Evolutionary conservation across 495 filamentous ascomycete species (phyloP).

Genomic region (Rusavskia elegans): DNA sequence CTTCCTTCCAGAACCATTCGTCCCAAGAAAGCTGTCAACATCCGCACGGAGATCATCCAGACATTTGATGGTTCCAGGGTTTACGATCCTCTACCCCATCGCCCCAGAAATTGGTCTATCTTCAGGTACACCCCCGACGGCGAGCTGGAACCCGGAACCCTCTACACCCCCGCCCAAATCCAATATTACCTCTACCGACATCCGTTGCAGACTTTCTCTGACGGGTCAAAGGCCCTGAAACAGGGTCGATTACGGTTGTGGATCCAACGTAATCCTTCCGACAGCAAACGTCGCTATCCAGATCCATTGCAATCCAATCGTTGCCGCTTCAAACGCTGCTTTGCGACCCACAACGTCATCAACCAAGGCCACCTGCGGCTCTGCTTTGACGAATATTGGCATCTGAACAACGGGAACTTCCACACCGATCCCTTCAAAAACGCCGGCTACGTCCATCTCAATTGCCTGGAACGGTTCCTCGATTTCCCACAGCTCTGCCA

Average conservation of each 20-base stretch:
- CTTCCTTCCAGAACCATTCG: too few relatives aligned
- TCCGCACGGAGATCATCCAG: background rate
- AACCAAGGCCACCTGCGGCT: conserved; percentile 37
- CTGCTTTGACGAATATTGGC: conserved; percentile 39
- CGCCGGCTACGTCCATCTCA: conserved; percentile 45
- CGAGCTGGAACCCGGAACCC: conserved; percentile 23
- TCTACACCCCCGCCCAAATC: conserved; percentile 22
- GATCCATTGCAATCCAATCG: conserved; percentile 15
- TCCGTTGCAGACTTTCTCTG: conserved; percentile 8
- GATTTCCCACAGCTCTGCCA: conserved; percentile 29
- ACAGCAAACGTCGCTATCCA: conserved; percentile 17
- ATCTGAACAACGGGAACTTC: conserved; percentile 14
- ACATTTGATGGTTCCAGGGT: background rate
- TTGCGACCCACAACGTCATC: conserved; percentile 26
- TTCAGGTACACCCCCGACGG: conserved; percentile 33
- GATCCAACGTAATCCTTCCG: conserved; percentile 28
- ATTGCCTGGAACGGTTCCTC: conserved; percentile 40
- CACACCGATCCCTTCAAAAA: conserved; percentile 31
- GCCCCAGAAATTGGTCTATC: conserved; percentile 14
- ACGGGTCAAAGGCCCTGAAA: background rate
- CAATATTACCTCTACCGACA: conserved; percentile 24
- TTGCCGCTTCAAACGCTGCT: conserved; percentile 38
- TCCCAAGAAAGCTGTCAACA: background rate
- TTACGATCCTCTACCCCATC: background rate
- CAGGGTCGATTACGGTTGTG: conserved; percentile 31